A percentile compares a stretch with the other conserved stretches of the same genome.
Evolutionary conservation across 768 basidiomycete genomes (phyloP).

Genomic region (Cyathus striatus): DNA sequence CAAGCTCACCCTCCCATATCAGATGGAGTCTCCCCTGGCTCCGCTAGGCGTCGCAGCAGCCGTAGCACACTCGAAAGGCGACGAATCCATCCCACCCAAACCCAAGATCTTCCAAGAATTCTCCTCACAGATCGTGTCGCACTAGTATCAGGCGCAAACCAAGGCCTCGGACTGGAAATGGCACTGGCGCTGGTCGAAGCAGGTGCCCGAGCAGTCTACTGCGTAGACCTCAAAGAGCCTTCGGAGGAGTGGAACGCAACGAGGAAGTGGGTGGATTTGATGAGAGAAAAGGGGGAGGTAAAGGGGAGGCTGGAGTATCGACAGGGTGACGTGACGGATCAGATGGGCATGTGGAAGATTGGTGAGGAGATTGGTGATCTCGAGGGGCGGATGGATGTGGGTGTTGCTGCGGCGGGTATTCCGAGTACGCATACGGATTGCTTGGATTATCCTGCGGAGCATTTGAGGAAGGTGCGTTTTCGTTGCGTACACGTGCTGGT

Average conservation of each 20-base stretch:
- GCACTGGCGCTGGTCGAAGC: slow-evolving; percentile 20
- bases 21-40: slow-evolving; percentile 7
- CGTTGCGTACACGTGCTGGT: slow-evolving; percentile 3
- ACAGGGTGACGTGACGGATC: slow-evolving; percentile 52
- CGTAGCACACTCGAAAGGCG: slow-evolving; percentile 11
- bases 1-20: slow-evolving; percentile 5
- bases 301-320: slow-evolving; percentile 40
- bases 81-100: slow-evolving; percentile 12
- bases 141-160: slow-evolving; percentile 47
- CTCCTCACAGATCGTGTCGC: slow-evolving; percentile 40
- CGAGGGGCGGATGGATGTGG: slow-evolving; percentile 61
- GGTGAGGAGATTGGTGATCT: slow-evolving; percentile 48
- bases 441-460: slow-evolving; percentile 49
- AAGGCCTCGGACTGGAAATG: slow-evolving; percentile 53
- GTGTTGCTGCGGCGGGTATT: slow-evolving; percentile 65
- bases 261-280: slow-evolving; percentile 33
- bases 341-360: slow-evolving; percentile 38
- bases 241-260: slow-evolving; percentile 46
- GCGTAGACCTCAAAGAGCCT: slow-evolving; percentile 51
- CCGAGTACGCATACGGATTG: slow-evolving; percentile 38
- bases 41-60: slow-evolving; percentile 15
- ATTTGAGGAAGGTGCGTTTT: slow-evolving; percentile 46
- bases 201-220: slow-evolving; percentile 40
- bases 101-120: slow-evolving; percentile 41
- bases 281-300: slow-evolving; percentile 5